Evolutionary conservation across 441 rosid species (phyloP).

Genomic region (Omphalea diandra): DNA sequence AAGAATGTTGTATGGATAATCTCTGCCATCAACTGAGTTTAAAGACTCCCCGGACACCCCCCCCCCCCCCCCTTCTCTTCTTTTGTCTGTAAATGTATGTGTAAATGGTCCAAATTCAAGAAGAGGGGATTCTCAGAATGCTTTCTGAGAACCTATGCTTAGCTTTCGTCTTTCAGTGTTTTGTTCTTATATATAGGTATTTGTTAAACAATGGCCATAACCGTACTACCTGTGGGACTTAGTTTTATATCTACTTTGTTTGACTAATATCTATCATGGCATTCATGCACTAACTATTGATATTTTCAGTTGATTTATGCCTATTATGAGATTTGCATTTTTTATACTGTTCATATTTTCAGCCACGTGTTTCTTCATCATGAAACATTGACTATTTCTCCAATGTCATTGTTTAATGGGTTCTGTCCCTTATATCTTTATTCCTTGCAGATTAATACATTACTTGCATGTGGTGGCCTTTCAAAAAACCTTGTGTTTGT

Average conservation of each 20-base stretch:
- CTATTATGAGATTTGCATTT: background rate
- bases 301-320: background rate
- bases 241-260: too few relatives aligned
- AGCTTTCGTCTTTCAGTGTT: background rate
- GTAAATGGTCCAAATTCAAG: background rate
- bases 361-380: background rate
- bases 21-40: background rate
- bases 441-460: conserved; percentile 63
- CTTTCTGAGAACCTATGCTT: background rate
- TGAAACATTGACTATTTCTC: background rate
- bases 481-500: conserved; percentile 71
- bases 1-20: background rate
- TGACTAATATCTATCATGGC: background rate
- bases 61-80: too few relatives aligned
- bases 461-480: conserved; percentile 94
- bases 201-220: background rate
- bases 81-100: background rate
- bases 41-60: too few relatives aligned
- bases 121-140: background rate
- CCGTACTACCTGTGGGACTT: too few relatives aligned
- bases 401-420: too few relatives aligned
- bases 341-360: background rate
- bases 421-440: background rate
- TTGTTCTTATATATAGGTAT: background rate
- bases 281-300: background rate